Conservation (phyloP, 192 early-diverging fungal genomes). For the Entomortierella lignicola region DNA sequence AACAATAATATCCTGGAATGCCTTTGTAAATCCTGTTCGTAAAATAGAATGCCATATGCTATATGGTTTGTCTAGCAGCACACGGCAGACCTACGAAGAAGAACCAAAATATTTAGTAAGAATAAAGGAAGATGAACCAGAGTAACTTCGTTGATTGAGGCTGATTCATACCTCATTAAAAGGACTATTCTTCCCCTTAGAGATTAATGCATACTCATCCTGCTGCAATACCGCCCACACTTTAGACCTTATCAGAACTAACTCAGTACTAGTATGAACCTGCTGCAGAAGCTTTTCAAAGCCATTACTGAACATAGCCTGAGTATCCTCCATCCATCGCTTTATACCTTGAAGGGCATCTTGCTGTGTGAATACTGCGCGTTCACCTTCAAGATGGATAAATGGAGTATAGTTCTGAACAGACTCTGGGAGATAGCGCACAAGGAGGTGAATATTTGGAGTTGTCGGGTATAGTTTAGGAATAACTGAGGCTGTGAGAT, state of each 20-base stretch:
- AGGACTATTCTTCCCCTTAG: conserved; percentile 8
- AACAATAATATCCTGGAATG: conserved; percentile 55
- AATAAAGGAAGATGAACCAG: background rate
- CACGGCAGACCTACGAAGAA: conserved; percentile 30
- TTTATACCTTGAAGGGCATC: conserved; percentile 30
- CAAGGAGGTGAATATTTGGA: conserved; percentile 65
- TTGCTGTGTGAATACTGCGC: conserved; percentile 48
- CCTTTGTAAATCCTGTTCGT: conserved; percentile 50
- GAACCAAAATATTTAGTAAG: background rate
- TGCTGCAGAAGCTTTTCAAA: conserved; percentile 43
- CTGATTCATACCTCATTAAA: conserved; percentile 15
- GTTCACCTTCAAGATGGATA: conserved; percentile 42
- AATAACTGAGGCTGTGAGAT: conserved; percentile 17
- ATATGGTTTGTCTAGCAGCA: conserved; percentile 43
- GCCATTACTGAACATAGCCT: conserved; percentile 28
- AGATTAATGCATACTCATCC: conserved; percentile 44
- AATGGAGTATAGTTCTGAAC: conserved; percentile 66
- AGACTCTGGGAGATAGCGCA: conserved; percentile 65
- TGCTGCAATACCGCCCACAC: conserved; percentile 52
- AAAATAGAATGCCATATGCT: conserved; percentile 61
- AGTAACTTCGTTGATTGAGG: background rate
- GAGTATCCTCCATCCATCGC: conserved; percentile 53
- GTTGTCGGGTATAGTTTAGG: conserved; percentile 63
- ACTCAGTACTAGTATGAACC: conserved; percentile 27
- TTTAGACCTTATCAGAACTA: conserved; percentile 50